These are phyloP conservation scores for Paraphoma sp. DNA, from an alignment of 2,329 filamentous ascomycete genomes.

Conservation along the genomic window DNA sequence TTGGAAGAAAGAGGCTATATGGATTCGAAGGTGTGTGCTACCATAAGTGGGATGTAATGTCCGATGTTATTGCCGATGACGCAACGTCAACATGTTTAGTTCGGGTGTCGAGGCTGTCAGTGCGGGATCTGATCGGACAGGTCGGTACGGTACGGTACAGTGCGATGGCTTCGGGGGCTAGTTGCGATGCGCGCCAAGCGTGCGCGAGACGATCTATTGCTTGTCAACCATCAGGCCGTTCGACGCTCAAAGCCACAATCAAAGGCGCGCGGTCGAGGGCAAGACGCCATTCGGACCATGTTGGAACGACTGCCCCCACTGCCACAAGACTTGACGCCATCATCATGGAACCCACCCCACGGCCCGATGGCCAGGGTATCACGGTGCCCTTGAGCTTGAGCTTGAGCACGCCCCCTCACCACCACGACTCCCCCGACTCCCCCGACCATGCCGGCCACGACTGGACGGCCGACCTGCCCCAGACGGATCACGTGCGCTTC, in stretches of 20 bases:
- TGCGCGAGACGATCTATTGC: too few relatives aligned
- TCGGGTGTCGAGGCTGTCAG: background rate
- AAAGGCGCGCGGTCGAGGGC: too few relatives aligned
- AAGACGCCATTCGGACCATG: background rate
- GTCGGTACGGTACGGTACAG: too few relatives aligned
- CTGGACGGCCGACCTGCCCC: conserved; percentile 39
- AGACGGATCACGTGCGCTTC: conserved; percentile 42
- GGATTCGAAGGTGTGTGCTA: too few relatives aligned
- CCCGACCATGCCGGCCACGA: conserved; percentile 12
- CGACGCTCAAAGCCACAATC: too few relatives aligned
- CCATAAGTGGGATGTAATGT: background rate
- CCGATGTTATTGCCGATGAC: background rate
- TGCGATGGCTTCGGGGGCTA: too few relatives aligned
- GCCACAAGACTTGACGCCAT: background rate
- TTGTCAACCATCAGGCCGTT: too few relatives aligned
- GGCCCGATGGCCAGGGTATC: background rate
- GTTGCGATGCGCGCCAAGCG: too few relatives aligned
- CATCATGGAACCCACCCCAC: background rate
- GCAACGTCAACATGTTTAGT: background rate
- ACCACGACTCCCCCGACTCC: background rate
- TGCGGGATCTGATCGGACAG: too few relatives aligned
- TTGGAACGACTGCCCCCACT: background rate
- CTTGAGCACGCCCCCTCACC: background rate
- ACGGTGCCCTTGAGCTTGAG: background rate
- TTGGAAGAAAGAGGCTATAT: too few relatives aligned